These are phyloP conservation scores for Neopestalotiopsis rosae DNA, from an alignment of 2,329 filamentous ascomycete species.

Conservation along the genomic window DNA sequence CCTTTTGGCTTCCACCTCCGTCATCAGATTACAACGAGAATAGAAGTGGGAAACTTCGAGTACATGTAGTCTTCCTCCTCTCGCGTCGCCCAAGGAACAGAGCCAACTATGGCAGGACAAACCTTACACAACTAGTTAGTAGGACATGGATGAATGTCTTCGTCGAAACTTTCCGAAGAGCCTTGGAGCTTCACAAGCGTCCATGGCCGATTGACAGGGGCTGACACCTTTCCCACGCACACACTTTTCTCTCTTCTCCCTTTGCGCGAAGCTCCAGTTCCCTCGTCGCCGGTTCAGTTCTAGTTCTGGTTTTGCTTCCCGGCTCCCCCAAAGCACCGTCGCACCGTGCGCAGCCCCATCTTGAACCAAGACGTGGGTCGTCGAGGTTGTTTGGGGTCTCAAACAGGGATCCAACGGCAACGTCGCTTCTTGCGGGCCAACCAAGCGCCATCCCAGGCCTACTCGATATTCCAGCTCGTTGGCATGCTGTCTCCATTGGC, in stretches of 20 bases:
- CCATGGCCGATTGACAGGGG: constrained; percentile 8
- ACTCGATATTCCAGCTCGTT: background rate
- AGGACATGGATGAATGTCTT: background rate
- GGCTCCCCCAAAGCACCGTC: background rate
- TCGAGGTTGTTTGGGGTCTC: constrained; percentile 5
- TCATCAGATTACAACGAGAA: background rate
- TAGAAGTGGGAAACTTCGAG: background rate
- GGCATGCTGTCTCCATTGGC: constrained; percentile 7
- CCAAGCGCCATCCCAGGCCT: constrained; percentile 10
- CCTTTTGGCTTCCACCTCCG: background rate
- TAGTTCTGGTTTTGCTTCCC: background rate
- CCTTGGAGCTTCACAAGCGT: constrained; percentile 2
- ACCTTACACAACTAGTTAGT: background rate
- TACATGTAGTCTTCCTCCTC: constrained; percentile 4
- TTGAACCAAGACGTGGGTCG: constrained; percentile 2
- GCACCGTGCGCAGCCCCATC: constrained; percentile 5
- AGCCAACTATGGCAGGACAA: background rate
- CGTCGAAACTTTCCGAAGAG: constrained; percentile 9
- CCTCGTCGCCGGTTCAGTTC: background rate
- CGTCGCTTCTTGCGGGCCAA: constrained; percentile 14
- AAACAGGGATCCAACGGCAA: constrained; percentile 9
- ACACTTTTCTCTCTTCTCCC: background rate
- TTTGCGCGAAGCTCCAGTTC: background rate
- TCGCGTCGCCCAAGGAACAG: background rate
- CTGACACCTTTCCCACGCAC: background rate